A percentile compares a stretch with the other conserved stretches of the same genome.
These are phyloP conservation scores for Wilcoxina mikolae DNA, from an alignment of 495 filamentous ascomycete genomes.

Conservation along the genomic window DNA sequence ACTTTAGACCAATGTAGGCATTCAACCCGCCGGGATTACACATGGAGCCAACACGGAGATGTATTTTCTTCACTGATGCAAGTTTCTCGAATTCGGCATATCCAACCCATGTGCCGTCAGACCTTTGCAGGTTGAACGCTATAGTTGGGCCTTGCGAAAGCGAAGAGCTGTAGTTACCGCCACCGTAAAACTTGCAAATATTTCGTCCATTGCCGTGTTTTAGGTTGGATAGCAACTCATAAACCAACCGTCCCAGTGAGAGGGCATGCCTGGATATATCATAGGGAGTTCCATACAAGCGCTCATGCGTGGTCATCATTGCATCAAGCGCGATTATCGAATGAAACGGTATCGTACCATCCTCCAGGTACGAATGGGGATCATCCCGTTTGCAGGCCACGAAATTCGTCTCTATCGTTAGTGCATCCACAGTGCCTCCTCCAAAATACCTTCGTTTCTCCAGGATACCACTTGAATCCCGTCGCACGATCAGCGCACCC, in stretches of 20 bases:
- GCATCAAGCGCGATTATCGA: slow-evolving; percentile 66
- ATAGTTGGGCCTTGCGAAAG: slow-evolving; percentile 58
- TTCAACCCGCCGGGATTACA: slow-evolving; percentile 87
- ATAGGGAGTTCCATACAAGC: slow-evolving; percentile 55
- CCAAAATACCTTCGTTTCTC: slow-evolving; percentile 65
- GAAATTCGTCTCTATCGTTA: slow-evolving; percentile 16
- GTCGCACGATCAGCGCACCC: slow-evolving; percentile 71
- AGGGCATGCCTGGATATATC: slow-evolving; percentile 60
- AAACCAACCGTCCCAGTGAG: slow-evolving; percentile 45
- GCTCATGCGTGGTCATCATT: slow-evolving; percentile 53
- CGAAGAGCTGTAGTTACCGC: slow-evolving; percentile 20
- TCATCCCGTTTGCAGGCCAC: slow-evolving; percentile 50
- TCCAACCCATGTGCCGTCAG: slow-evolving; percentile 55
- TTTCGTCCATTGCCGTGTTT: slow-evolving; percentile 51
- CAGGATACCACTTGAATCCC: slow-evolving; percentile 44
- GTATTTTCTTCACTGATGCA: slow-evolving; percentile 59
- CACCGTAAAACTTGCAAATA: slow-evolving; percentile 30
- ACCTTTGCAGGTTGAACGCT: slow-evolving; percentile 65
- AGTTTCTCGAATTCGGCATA: slow-evolving; percentile 75
- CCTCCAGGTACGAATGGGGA: slow-evolving; percentile 72
- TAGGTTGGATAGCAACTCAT: slow-evolving; percentile 43
- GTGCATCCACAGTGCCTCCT: slow-evolving; percentile 88
- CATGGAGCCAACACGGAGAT: slow-evolving; percentile 69
- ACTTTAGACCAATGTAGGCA: slow-evolving; percentile 47
- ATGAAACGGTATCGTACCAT: slow-evolving; percentile 81